Conservation (phyloP, 108 stramenopile genomes). For the Asterionellopsis glacialis region DNA sequence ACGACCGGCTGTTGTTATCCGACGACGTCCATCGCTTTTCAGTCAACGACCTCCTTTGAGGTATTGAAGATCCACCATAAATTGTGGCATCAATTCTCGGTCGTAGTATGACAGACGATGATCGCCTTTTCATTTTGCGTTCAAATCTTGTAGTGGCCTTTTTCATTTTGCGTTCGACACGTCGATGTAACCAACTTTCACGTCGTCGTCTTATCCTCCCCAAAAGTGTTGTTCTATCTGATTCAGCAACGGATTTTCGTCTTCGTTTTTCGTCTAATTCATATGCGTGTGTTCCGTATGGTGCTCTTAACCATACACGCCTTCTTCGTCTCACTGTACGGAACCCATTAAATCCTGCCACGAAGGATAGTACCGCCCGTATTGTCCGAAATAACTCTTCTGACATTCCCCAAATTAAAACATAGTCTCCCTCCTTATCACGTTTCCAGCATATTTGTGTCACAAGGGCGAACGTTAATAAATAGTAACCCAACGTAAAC, state of each 20-base stretch:
- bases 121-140: background rate
- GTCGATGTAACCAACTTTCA: constrained; percentile 22
- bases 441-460: constrained; percentile 31
- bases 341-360: constrained; percentile 39
- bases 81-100: background rate
- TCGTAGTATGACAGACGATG: background rate
- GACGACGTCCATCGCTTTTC: no score
- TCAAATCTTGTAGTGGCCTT: constrained; percentile 54
- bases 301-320: constrained; percentile 58
- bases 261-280: constrained; percentile 28
- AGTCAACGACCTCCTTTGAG: no score
- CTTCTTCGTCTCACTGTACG: constrained; percentile 67
- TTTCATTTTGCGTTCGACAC: constrained; percentile 32
- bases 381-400: constrained; percentile 4
- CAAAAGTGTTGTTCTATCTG: constrained; percentile 37
- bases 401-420: constrained; percentile 2
- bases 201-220: constrained; percentile 21
- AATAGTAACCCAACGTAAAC: constrained; percentile 47
- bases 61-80: background rate
- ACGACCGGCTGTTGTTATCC: constrained; percentile 6
- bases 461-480: constrained; percentile 30
- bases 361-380: constrained; percentile 12
- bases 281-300: constrained; percentile 46
- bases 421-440: constrained; percentile 2
- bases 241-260: constrained; percentile 30